Evolutionary conservation across 2,329 filamentous ascomycete genomes (phyloP).

Genomic region (Pezicula rhizophila): DNA sequence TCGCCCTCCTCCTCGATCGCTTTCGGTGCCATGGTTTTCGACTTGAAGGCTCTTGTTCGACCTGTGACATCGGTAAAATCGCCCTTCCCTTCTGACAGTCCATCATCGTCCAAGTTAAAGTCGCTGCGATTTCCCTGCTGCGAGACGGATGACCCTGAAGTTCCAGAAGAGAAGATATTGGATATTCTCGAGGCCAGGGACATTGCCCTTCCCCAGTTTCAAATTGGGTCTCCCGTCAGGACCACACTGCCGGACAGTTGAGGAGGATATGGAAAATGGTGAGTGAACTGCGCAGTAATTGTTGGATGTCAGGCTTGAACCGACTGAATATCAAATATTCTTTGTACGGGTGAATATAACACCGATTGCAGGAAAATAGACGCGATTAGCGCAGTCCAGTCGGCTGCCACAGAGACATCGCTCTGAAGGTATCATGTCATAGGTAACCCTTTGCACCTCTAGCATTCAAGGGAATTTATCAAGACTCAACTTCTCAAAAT

Average conservation of each 20-base stretch:
- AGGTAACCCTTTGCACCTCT: no score
- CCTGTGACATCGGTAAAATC: conserved; percentile 26
- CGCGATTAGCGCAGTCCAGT: no score
- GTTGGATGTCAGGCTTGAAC: no score
- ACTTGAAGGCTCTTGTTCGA: conserved; percentile 15
- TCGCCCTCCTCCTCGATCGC: conserved; percentile 37
- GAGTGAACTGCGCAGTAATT: no score
- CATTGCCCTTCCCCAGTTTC: conserved; percentile 39
- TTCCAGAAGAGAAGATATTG: conserved; percentile 41
- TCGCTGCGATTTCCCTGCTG: conserved; percentile 18
- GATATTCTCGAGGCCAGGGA: conserved; percentile 49
- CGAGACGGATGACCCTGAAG: conserved; percentile 14
- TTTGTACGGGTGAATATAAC: neutral
- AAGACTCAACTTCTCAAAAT: neutral
- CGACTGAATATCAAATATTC: no score
- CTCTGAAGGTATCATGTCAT: no score
- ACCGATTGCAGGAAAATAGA: neutral
- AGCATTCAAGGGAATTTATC: neutral
- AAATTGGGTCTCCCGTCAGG: no score
- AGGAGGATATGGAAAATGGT: no score
- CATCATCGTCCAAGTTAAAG: conserved; percentile 30
- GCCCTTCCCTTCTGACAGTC: conserved; percentile 25
- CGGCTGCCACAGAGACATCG: no score
- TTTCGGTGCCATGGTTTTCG: conserved; percentile 25
- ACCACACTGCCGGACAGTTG: no score